phyloP scores from a whole-genome alignment of 805 yeast species.

The Teunomyces gatunensis region DNA sequence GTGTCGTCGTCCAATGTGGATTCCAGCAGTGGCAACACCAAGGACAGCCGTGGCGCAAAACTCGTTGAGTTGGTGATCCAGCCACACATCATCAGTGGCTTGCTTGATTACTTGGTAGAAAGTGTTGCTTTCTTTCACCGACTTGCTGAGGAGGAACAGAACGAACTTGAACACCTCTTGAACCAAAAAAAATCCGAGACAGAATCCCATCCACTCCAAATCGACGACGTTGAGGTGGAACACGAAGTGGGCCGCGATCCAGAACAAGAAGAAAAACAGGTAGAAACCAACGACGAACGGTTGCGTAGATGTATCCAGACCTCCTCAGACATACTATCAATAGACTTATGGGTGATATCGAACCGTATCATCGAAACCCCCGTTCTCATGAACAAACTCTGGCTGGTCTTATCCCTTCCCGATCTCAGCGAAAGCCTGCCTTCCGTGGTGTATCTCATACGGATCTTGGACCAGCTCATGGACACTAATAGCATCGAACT shows the following conservation, averaged over 20 bases:
- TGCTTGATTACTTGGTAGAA: slow-evolving; percentile 63
- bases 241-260: slow-evolving; percentile 5
- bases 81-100: slow-evolving; percentile 65
- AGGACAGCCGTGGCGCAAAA: slow-evolving; percentile 45
- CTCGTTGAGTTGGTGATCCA: slow-evolving; percentile 77
- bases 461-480: slow-evolving; percentile 82
- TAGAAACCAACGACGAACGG: slow-evolving; percentile 31
- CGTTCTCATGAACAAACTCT: slow-evolving; percentile 36
- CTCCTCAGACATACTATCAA: slow-evolving; percentile 39
- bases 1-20: slow-evolving; percentile 35
- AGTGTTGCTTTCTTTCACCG: slow-evolving; percentile 46
- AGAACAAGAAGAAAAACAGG: slow-evolving; percentile 12
- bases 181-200: slow-evolving; percentile 5
- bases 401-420: slow-evolving; percentile 36
- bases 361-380: slow-evolving; percentile 44
- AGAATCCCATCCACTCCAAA: not conserved
- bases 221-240: slow-evolving; percentile 4
- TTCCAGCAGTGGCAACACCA: slow-evolving; percentile 17
- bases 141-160: slow-evolving; percentile 20
- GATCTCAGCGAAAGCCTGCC: slow-evolving; percentile 37
- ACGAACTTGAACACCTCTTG: slow-evolving; percentile 17
- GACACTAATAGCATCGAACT: slow-evolving; percentile 59
- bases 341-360: slow-evolving; percentile 42
- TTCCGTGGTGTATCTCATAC: slow-evolving; percentile 42
- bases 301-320: slow-evolving; percentile 37